Evolutionary conservation across 345 rosid genomes (phyloP), one percentile per base, ranked within the genome.

Genomic region (Syzygium aqueum): DNA sequence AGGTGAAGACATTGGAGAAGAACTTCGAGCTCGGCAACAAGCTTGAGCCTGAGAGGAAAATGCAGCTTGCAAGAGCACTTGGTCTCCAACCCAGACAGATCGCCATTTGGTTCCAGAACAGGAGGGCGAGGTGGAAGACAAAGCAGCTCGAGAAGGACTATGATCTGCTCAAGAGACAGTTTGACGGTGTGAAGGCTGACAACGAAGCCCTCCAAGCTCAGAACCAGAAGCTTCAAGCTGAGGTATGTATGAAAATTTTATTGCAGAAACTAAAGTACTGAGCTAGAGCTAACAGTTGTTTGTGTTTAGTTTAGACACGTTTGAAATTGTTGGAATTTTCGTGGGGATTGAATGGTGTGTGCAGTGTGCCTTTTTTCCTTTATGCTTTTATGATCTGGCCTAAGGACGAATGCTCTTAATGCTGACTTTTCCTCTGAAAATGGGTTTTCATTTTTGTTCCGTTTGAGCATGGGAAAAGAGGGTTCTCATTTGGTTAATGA

Each of bases 21-120:
- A 96, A 93, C 89, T 98, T 98, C 78, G 99, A 98, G 92, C 91
- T 98, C 87, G 98, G 99, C 16, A 98, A 96, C 88, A 96, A 98
- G 93, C 99, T 96, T 90, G 99, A 98, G 89, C 99, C 99, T 28
- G 99, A 98, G 93, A 95, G 98, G 90, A 98, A 96, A 93, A 94
- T 98, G 95, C 98, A 98, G 90, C 91, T 98, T 77, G 99, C 99
- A 84, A 93, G 96, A 88, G 96, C 96, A 88, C 97, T 98, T 80
- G 96, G 96, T 50, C 93, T 98, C 84, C 99, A 98, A 56, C 99
- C 99, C 61, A 94, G 99, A 90, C 99, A 98, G 93, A 89, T 98
- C 88, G 98, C 99, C 28, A 96, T 96, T 46, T 98, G 99, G 99
- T 98, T 98, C 88, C 99, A 98, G 85, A 98, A 98, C 91, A 91